A percentile compares a stretch with the other conserved stretches of the same genome.
Evolutionary conservation across 192 early-diverging fungal genomes (phyloP).

Genomic region (Spinellus fusiger): DNA sequence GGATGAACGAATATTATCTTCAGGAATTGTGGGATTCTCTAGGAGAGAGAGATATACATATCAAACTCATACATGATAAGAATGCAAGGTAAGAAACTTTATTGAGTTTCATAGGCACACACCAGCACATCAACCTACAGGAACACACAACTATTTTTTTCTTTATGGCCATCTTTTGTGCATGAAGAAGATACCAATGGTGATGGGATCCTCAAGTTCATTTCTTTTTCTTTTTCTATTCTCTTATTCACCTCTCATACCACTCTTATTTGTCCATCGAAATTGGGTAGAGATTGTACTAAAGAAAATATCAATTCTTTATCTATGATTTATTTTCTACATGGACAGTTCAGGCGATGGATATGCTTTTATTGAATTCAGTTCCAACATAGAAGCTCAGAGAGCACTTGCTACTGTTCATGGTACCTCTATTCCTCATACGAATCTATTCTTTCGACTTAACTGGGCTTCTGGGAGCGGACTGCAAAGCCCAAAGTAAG

Average conservation of each 20-base stretch:
- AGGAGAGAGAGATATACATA: slow-evolving; percentile 71
- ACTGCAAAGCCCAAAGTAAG: slow-evolving; percentile 47
- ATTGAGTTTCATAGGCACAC: background rate
- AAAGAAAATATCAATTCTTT: slow-evolving; percentile 14
- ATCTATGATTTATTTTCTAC: background rate
- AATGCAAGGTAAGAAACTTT: slow-evolving; percentile 60
- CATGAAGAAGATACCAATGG: too few species aligned
- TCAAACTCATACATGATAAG: slow-evolving; percentile 93
- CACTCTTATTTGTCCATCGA: too few species aligned
- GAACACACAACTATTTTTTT: background rate
- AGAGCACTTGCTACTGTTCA: slow-evolving; percentile 69
- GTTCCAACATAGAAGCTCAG: slow-evolving; percentile 57
- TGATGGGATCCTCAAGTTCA: slow-evolving; percentile 3
- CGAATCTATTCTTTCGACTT: slow-evolving; percentile 76
- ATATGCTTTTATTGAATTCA: slow-evolving; percentile 93
- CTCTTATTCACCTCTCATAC: slow-evolving; percentile 9
- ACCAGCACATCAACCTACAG: background rate
- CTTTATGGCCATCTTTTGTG: too few species aligned
- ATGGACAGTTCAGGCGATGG: slow-evolving; percentile 57
- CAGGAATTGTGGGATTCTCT: slow-evolving; percentile 74
- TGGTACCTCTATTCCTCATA: slow-evolving; percentile 75
- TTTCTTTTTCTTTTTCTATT: too few species aligned
- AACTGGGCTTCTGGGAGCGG: slow-evolving; percentile 92
- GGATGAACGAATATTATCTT: slow-evolving; percentile 96
- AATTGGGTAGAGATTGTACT: too few species aligned